These are phyloP conservation scores for Neurospora sp. DNA, from an alignment of 495 filamentous ascomycete species.

Conservation along the genomic window DNA sequence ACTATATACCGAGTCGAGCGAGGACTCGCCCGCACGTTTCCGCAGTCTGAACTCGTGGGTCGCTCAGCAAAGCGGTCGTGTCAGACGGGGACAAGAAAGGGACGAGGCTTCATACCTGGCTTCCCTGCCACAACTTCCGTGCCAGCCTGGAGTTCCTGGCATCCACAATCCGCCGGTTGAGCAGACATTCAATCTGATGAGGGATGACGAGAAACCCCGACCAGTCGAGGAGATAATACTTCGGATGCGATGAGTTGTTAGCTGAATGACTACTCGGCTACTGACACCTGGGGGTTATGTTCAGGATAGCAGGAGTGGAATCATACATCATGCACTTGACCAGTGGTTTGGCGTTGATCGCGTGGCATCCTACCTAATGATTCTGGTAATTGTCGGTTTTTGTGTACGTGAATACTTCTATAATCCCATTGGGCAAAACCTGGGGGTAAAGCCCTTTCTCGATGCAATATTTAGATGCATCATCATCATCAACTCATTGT, in stretches of 20 bases:
- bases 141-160: slow-evolving; percentile 19
- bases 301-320: not conserved
- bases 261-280: not conserved
- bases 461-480: too few species aligned
- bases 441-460: too few species aligned
- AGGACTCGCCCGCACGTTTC: slow-evolving; percentile 43
- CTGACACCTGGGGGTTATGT: not conserved
- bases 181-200: slow-evolving; percentile 22
- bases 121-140: slow-evolving; percentile 16
- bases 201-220: slow-evolving; percentile 23
- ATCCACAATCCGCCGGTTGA: slow-evolving; percentile 24
- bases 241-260: not conserved
- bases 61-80: slow-evolving; percentile 42
- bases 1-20: slow-evolving; percentile 36
- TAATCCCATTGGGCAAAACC: too few species aligned
- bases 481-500: too few species aligned
- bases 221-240: slow-evolving; percentile 11
- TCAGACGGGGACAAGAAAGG: slow-evolving; percentile 25
- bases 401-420: too few species aligned
- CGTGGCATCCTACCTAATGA: not conserved
- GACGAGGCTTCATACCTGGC: slow-evolving; percentile 13
- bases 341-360: not conserved
- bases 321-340: not conserved
- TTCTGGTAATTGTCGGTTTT: too few species aligned
- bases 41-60: slow-evolving; percentile 52